Evolutionary conservation across 768 basidiomycete species (phyloP), one percentile per base, ranked within the genome.

Genomic region (Russula dissimulans): DNA sequence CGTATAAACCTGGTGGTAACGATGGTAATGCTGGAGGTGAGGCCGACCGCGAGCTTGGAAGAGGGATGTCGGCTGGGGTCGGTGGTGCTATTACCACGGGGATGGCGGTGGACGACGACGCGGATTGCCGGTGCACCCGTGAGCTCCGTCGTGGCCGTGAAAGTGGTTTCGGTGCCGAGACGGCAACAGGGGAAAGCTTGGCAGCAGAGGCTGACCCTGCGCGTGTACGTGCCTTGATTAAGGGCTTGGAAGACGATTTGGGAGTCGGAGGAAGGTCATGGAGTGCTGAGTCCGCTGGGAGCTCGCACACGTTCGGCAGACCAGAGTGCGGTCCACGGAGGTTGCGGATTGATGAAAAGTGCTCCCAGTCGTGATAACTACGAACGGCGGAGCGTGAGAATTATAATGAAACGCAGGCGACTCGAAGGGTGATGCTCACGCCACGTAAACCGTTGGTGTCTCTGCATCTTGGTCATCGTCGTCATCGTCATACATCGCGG

Each of bases 321-420:
- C 91, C 93, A 0, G 81, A 75, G 69, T 93, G 91, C 0, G 92
- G 93, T 1, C 93, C 93, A 15, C 77, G 77, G 55, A 93, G 74
- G 71, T 91, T 94, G 48, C 93, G 87, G 60, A 95, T 89, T n/a
- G 87, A 90, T 12, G 89, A 92, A 68, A 94, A 95, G 70, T 95
- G 93, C 68, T 95, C 92, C 89, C 90, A 94, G 71, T 93, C 90
- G 68, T 94, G 87, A 70, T 92, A 95, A 34, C 89, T 90, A 22
- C 14, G 5, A 31, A 67, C 5, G 32, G 22, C 5, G 18, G 66
- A 12, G 31, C 5, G 34, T 47, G 29, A 61, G 26, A 39, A 14
- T 18, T 38, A 11, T 38, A 47, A 59, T 26, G 48, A 50, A 49
- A 29, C 44, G 31, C 59, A 57, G 52, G 68, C 65, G 56, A 66